These are phyloP conservation scores for Amauroascus niger DNA, from an alignment of 2,329 filamentous ascomycete species.

Conservation along the genomic window DNA sequence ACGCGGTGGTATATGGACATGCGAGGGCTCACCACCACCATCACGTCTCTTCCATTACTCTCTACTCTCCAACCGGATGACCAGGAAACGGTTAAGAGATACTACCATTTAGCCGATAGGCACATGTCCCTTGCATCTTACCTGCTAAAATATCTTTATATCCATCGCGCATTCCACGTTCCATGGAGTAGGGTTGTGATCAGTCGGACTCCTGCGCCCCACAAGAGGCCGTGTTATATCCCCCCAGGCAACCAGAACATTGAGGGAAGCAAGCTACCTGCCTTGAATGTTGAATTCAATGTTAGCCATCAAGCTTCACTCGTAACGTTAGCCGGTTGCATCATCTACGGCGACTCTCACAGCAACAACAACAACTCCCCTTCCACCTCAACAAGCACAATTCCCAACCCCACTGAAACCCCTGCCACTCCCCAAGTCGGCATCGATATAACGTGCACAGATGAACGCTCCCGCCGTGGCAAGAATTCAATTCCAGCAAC, in stretches of 20 bases:
- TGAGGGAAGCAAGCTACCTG: constrained; percentile 7
- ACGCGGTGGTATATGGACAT: constrained; percentile 39
- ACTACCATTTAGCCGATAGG: constrained; percentile 47
- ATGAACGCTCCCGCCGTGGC: constrained; percentile 43
- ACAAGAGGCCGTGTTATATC: constrained; percentile 46
- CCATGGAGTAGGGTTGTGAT: constrained; percentile 50
- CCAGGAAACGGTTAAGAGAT: constrained; percentile 41
- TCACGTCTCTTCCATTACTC: constrained; percentile 31
- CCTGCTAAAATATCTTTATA: constrained; percentile 52
- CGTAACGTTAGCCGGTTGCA: constrained; percentile 48
- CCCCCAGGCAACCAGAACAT: constrained; percentile 20
- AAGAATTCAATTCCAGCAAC: constrained; percentile 39
- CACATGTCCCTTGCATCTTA: constrained; percentile 53
- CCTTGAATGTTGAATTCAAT: constrained; percentile 49
- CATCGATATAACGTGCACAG: constrained; percentile 54
- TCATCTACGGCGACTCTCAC: constrained; percentile 18
- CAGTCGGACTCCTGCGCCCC: constrained; percentile 41
- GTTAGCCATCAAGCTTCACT: constrained; percentile 55
- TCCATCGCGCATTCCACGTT: constrained; percentile 45
- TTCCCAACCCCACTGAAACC: not conserved
- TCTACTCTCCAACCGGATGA: constrained; percentile 39
- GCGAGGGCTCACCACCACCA: constrained; percentile 26
- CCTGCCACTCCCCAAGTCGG: constrained; percentile 39
- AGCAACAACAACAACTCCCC: constrained; percentile 1
- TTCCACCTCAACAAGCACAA: constrained; percentile 1